A percentile compares a stretch with the other conserved stretches of the same genome.
These are phyloP conservation scores for Lunasporangiospora selenospora DNA, from an alignment of 192 early-diverging fungal species.

Conservation along the genomic window DNA sequence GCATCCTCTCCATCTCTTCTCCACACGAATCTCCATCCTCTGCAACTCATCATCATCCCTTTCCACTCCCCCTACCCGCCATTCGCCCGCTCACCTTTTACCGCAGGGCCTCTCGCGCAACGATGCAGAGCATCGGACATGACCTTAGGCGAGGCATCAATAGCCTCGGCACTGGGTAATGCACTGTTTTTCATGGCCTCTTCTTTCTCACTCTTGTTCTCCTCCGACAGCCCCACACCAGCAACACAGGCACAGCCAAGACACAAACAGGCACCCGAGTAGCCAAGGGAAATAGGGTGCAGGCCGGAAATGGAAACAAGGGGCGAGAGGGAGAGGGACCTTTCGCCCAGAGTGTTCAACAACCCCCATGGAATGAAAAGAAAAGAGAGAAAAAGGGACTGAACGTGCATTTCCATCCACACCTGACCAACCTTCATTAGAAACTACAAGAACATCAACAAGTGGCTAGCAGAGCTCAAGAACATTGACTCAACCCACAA, in stretches of 20 bases:
- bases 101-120: too few relatives aligned
- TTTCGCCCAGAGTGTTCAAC: too few relatives aligned
- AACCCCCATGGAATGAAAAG: too few relatives aligned
- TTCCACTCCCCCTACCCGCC: not conserved
- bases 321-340: too few relatives aligned
- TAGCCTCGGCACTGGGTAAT: constrained; percentile 37
- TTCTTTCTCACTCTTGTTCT: not conserved
- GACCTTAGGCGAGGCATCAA: constrained; percentile 46
- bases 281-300: too few relatives aligned
- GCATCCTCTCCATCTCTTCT: too few relatives aligned
- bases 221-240: not conserved
- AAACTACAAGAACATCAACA: constrained; percentile 50
- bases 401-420: too few relatives aligned
- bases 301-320: too few relatives aligned
- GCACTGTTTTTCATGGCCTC: not conserved
- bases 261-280: too few relatives aligned
- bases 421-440: too few relatives aligned
- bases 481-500: constrained; percentile 43
- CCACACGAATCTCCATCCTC: not conserved
- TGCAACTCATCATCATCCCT: not conserved
- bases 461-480: constrained; percentile 47
- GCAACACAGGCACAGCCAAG: too few relatives aligned
- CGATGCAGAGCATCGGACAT: constrained; percentile 48
- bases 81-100: not conserved
- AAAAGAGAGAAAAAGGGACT: too few relatives aligned